Evolutionary conservation across 331 rosid genomes (phyloP), one percentile per base, ranked within the genome.

Genomic region (Spiraea crenata): DNA sequence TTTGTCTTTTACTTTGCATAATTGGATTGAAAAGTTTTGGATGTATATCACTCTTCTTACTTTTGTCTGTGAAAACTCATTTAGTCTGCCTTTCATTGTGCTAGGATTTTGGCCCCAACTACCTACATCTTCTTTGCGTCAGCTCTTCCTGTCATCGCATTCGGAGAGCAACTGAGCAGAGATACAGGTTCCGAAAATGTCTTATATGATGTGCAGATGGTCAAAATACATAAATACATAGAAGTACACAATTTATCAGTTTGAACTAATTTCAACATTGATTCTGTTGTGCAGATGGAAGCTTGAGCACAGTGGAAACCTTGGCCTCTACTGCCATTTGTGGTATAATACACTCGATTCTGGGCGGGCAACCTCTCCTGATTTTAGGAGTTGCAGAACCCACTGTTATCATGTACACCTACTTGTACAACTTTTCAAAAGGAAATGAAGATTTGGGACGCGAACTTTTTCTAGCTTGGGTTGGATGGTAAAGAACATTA

Each of bases 101-200:
- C 51, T 72, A 93, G 97, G 81, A 89, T 90, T 63, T 80, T 93
- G 80, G 98, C 96, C 16, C 97, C 97, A 69, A 87, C 95, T 19
- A 68, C 87, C 6, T 90, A 85, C 74, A 84, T 93, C 57, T 90
- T 90, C 90, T 90, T 93, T 65, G 96, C 98, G 71, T 93, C 98
- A 68, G 96, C 97, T 39, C 83, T 93, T 50, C 97, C 97, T 46
- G 98, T 93, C 31, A 88, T 88, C 74, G 89, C 98, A n/a, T 93
- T 93, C 14, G 97, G 96, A 0, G 98, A 76, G 71, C 96, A 93
- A 48, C 82, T 90, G 2, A 85, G 82, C 73, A 85, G 91, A 69
- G 92, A 87, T 60, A 93, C 97, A 84, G 92, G 98, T 92, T 74
- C 25, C 79, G 74, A 57, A 11, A 9, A 31, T 49, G 47, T 42